phyloP scores from a whole-genome alignment of 1,139 yeast genomes.

The Suhomyces bokatorum region DNA sequence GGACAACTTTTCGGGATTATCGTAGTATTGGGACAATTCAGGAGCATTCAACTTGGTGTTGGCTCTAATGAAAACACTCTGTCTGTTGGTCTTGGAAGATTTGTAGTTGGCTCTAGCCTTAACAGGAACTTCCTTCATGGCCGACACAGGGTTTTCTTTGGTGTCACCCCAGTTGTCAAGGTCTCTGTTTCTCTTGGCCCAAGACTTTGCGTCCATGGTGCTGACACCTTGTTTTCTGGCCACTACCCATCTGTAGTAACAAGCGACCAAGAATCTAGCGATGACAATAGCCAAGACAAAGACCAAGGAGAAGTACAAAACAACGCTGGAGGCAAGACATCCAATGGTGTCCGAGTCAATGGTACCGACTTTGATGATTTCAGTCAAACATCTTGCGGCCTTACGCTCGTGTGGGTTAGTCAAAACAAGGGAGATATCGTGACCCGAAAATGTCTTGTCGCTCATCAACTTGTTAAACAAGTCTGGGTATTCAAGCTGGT shows the following conservation, averaged over 20 bases:
- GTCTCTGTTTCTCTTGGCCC: conserved; percentile 53
- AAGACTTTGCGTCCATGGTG: conserved; percentile 48
- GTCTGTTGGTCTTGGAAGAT: conserved; percentile 42
- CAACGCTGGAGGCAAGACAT: conserved; percentile 89
- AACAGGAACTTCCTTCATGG: conserved; percentile 52
- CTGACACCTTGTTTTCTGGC: conserved; percentile 81
- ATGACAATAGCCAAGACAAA: conserved; percentile 81
- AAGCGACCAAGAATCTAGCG: conserved; percentile 77
- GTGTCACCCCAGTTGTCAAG: conserved; percentile 65
- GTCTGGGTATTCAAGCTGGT: conserved; percentile 70
- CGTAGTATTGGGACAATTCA: conserved; percentile 44
- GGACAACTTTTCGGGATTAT: conserved; percentile 35
- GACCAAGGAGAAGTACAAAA: conserved; percentile 74
- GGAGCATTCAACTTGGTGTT: conserved; percentile 40
- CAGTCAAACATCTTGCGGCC: conserved; percentile 82
- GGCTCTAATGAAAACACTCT: conserved; percentile 43
- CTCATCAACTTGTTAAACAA: conserved; percentile 63
- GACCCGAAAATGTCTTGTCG: conserved; percentile 62
- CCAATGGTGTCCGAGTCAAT: conserved; percentile 91
- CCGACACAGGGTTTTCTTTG: conserved; percentile 37
- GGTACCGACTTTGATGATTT: conserved; percentile 83
- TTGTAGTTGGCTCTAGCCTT: conserved; percentile 53
- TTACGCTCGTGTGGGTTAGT: conserved; percentile 68
- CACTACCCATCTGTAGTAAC: conserved; percentile 83
- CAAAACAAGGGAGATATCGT: conserved; percentile 77